Conservation (phyloP, 1,284 basidiomycete genomes). For the Papiliotrema flavescens region DNA sequence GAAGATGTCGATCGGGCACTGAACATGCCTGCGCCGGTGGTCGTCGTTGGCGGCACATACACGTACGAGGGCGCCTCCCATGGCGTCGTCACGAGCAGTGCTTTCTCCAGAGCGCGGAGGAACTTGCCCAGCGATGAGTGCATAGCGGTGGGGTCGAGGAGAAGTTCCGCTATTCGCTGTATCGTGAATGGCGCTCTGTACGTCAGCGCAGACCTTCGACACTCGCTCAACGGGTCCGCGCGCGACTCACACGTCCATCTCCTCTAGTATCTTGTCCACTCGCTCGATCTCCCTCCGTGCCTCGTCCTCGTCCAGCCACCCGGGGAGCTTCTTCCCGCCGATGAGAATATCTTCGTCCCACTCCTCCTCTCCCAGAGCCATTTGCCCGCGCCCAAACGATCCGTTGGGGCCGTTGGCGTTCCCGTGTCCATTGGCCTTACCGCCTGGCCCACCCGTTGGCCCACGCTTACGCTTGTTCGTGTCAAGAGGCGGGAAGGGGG, state of each 20-base stretch:
- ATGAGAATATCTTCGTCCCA: constrained; percentile 47
- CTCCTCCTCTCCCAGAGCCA: constrained; percentile 31
- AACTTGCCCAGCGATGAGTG: constrained; percentile 84
- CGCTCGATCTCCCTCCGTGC: constrained; percentile 59
- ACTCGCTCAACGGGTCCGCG: neutral
- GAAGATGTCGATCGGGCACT: neutral
- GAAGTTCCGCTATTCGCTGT: constrained; percentile 85
- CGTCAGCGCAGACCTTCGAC: constrained; percentile 21
- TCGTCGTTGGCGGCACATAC: constrained; percentile 16
- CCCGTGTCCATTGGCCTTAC: constrained; percentile 5
- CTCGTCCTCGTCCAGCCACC: constrained; percentile 57
- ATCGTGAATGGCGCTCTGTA: constrained; percentile 82
- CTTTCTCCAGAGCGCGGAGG: constrained; percentile 80
- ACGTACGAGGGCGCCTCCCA: constrained; percentile 40
- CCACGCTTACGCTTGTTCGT: constrained; percentile 52
- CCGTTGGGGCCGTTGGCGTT: too few relatives aligned
- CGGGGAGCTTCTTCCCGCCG: constrained; percentile 55
- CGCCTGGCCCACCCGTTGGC: neutral
- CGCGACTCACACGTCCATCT: constrained; percentile 53
- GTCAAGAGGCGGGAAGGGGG: constrained; percentile 68
- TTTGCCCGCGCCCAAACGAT: neutral
- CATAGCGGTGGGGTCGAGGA: constrained; percentile 63
- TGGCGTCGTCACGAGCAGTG: constrained; percentile 75
- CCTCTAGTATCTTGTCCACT: constrained; percentile 65
- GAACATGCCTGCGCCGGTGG: neutral